Base-by-base conservation (phyloP, 140 eudicot species). In the Eryngium alpinum region DNA sequence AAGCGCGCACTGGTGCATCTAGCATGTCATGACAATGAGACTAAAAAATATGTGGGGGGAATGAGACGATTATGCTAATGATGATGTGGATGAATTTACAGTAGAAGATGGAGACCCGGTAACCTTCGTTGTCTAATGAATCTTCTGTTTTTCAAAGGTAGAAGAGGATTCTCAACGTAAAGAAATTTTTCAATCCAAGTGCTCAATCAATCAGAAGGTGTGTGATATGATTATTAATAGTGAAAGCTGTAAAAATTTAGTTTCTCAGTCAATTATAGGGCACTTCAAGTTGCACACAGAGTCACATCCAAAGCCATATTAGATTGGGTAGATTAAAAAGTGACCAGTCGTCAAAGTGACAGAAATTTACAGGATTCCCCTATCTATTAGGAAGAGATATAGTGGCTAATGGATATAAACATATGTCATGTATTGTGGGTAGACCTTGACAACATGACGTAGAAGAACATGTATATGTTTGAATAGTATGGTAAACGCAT, bases 391-490 rank as follows among this genome's bases (percentile, higher is more conserved):
- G 18, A 80, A 69, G 25, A 34, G 6, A 33, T 49, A 59, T 44
- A 24, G 6, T 5, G 75, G 63, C 46, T 67, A 25, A 29, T 80
- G 2, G 83, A 66, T 9, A 15, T 21, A 29, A 0, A 60, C 21
- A 29, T 13, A 0, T 19, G 29, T 10, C 69, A 73, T 53, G 19
- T 81, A 9, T n/a, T 70, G 0, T 80, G 2, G 83, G 56, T 22
- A 50, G 78, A 10, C 71, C 78, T 1, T 72, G 84, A 60, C 84
- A 72, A 53, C 32, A 19, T 27, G 71, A 72, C 29, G 33, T 81
- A 14, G 59, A 31, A 50, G 17, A 81, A 66, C 29, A 72, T 32
- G 15, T 56, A 33, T 53, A 1, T 32, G 4, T 18, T 46, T 52
- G 57, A 16, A 15, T 52, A 72, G 84, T n/a, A 22, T 1, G 43